Conservation (phyloP, 2,329 filamentous ascomycete genomes). For the Botrytis fabae region DNA sequence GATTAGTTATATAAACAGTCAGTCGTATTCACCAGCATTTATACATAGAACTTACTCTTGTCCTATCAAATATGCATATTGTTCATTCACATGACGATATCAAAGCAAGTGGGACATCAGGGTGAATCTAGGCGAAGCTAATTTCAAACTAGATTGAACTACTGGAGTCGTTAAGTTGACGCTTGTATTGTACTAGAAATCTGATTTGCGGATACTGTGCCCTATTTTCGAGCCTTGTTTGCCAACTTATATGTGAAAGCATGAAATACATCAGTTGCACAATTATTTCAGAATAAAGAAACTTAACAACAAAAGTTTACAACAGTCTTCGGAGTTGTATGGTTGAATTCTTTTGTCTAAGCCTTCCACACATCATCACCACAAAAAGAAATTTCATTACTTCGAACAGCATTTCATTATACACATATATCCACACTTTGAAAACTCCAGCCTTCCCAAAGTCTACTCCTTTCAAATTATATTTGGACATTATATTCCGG, state of each 20-base stretch:
- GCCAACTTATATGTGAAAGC: not conserved
- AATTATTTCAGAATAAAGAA: not conserved
- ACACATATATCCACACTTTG: not conserved
- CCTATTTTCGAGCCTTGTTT: not conserved
- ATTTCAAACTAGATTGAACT: not conserved
- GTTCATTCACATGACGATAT: not conserved
- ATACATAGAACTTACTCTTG: not conserved
- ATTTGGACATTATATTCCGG: too few relatives aligned
- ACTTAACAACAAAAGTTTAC: not conserved
- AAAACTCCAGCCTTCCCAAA: not conserved
- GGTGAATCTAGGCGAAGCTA: too few relatives aligned
- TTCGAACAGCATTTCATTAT: not conserved
- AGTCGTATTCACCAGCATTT: not conserved
- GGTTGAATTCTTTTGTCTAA: not conserved
- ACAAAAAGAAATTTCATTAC: not conserved
- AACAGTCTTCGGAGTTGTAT: not conserved
- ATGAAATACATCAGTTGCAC: not conserved
- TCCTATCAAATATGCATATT: not conserved
- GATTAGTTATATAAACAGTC: not conserved
- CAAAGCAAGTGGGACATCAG: not conserved
- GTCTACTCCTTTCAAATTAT: too few relatives aligned
- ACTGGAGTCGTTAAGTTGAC: not conserved
- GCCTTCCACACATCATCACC: not conserved
- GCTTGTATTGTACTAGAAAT: not conserved
- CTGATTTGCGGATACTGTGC: too few relatives aligned